A percentile compares a stretch with the other conserved stretches of the same genome.
Evolutionary conservation across 768 basidiomycete species (phyloP).

Genomic region (Boletus bicolor): DNA sequence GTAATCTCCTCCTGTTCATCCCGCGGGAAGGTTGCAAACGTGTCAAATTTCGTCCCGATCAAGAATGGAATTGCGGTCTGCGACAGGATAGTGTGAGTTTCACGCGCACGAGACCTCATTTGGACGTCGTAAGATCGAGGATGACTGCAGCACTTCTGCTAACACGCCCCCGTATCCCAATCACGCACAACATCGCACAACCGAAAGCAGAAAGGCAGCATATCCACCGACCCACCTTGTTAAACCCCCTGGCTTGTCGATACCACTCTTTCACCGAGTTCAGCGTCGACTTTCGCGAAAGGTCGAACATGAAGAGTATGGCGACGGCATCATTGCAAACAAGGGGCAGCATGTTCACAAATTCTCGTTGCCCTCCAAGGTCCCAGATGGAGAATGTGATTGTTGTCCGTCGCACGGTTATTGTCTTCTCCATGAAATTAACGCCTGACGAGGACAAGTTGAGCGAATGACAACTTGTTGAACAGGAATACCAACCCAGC

Average conservation of each 20-base stretch:
- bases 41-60: constrained; percentile 98
- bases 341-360: constrained; percentile 97
- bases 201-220: not conserved
- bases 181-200: not conserved
- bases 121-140: constrained; percentile 1
- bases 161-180: not conserved
- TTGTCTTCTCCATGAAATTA: constrained; percentile 99
- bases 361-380: constrained; percentile 94
- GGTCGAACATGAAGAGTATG: constrained; percentile 99
- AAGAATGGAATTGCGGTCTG: constrained; percentile 98
- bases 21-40: constrained; percentile 90
- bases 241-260: constrained; percentile 97
- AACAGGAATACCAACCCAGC: constrained; percentile 60
- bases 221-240: constrained; percentile 65
- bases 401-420: constrained; percentile 95
- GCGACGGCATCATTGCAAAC: constrained; percentile 99
- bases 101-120: constrained; percentile 3
- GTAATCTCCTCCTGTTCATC: constrained; percentile 99
- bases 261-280: constrained; percentile 99
- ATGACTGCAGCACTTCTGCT: not conserved
- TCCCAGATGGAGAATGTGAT: constrained; percentile 99
- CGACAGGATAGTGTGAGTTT: constrained; percentile 15
- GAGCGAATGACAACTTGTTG: constrained; percentile 1
- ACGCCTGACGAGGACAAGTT: constrained; percentile 53
- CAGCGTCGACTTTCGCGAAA: constrained; percentile 93